Evolutionary conservation across 225 moss, liverwort and hornwort genomes (phyloP).

Genomic region (Marchantia paleacea): DNA sequence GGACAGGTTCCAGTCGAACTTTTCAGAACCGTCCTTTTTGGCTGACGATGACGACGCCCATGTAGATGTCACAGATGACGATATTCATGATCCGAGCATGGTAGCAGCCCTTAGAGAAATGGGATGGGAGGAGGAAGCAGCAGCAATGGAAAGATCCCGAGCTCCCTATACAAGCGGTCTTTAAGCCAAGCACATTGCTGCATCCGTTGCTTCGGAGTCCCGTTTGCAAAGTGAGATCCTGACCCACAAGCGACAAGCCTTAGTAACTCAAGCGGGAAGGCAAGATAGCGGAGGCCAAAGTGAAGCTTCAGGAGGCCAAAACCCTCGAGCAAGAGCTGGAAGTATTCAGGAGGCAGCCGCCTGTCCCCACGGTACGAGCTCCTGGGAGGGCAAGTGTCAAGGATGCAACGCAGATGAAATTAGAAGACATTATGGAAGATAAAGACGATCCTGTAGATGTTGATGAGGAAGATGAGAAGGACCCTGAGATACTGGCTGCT

Average conservation of each 20-base stretch:
- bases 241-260: slow-evolving; percentile 39
- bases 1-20: slow-evolving; percentile 16
- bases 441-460: slow-evolving; percentile 53
- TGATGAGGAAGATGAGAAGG: slow-evolving; percentile 72
- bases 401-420: slow-evolving; percentile 9
- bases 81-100: slow-evolving; percentile 50
- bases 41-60: slow-evolving; percentile 71
- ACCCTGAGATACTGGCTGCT: slow-evolving; percentile 88
- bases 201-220: slow-evolving; percentile 28
- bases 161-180: slow-evolving; percentile 32
- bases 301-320: slow-evolving; percentile 40
- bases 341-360: slow-evolving; percentile 27
- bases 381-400: slow-evolving; percentile 11
- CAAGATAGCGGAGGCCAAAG: slow-evolving; percentile 40
- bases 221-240: slow-evolving; percentile 42
- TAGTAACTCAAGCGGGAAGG: slow-evolving; percentile 46
- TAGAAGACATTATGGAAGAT: slow-evolving; percentile 35
- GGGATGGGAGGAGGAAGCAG: slow-evolving; percentile 56
- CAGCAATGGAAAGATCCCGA: slow-evolving; percentile 36
- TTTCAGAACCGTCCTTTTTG: not conserved
- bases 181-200: slow-evolving; percentile 32
- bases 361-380: not conserved
- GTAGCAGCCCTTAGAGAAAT: slow-evolving; percentile 46
- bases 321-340: slow-evolving; percentile 43
- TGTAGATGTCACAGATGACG: slow-evolving; percentile 73